These are phyloP conservation scores for Vigna reflexopilosa DNA, from an alignment of 306 rosid genomes.

Conservation along the genomic window DNA sequence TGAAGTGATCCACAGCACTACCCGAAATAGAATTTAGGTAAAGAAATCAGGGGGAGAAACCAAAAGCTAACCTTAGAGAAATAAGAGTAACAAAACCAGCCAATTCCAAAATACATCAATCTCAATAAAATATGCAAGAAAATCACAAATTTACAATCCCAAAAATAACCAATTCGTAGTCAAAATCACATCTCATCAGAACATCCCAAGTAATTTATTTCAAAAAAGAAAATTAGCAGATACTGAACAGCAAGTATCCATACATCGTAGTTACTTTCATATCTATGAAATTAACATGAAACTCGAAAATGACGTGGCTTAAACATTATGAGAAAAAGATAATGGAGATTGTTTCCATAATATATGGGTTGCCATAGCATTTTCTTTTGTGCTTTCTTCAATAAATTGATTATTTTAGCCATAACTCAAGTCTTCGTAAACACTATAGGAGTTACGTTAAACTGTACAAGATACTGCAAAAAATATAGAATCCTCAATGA, in stretches of 20 bases:
- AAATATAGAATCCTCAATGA: conserved; percentile 2
- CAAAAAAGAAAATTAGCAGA: background rate
- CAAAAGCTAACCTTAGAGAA: conserved; percentile 16
- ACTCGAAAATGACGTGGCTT: background rate
- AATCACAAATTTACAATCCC: conserved; percentile 34
- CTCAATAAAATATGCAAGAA: conserved; percentile 18
- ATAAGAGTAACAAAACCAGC: conserved; percentile 27
- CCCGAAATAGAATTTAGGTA: conserved; percentile 24
- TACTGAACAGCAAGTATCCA: background rate
- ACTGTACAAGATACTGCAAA: background rate
- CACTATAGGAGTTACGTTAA: background rate
- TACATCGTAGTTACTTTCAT: background rate
- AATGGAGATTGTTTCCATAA: background rate
- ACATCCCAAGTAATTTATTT: background rate
- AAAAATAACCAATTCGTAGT: conserved; percentile 13
- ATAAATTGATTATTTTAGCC: background rate
- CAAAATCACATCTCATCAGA: conserved; percentile 24
- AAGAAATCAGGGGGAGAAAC: background rate
- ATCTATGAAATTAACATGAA: background rate
- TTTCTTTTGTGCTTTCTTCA: background rate
- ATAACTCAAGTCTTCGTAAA: background rate
- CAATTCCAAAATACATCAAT: conserved; percentile 11
- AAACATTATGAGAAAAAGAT: background rate
- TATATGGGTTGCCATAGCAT: background rate
- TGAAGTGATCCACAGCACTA: conserved; percentile 98